Percentiles rank a stretch among this genome's conserved stretches.
Conservation (phyloP, 108 stramenopile species). For the Cyclotella choctawhatcheeana region DNA sequence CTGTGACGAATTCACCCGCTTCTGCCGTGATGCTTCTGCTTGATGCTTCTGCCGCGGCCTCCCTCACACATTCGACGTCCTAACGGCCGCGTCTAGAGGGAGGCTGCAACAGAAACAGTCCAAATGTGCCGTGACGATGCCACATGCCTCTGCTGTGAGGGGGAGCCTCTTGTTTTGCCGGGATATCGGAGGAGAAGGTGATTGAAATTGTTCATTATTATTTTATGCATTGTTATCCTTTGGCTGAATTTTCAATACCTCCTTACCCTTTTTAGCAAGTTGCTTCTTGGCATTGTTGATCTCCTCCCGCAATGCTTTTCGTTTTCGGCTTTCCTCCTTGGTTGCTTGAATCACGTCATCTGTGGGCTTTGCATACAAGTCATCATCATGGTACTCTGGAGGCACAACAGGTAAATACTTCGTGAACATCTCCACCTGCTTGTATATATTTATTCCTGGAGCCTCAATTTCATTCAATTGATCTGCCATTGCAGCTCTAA, state of each 20-base stretch:
- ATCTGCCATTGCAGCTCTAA: neutral
- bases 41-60: too few relatives aligned
- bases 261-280: neutral
- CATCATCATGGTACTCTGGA: neutral
- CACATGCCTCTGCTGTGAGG: too few relatives aligned
- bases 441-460: slow-evolving; percentile 18
- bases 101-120: too few relatives aligned
- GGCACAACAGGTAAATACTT: neutral
- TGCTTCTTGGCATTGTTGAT: slow-evolving; percentile 4
- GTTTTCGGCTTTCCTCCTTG: neutral
- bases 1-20: too few relatives aligned
- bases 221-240: too few relatives aligned
- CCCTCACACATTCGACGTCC: too few relatives aligned
- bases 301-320: neutral
- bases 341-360: neutral
- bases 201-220: too few relatives aligned
- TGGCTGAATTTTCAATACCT: neutral
- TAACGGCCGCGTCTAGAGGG: too few relatives aligned
- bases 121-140: too few relatives aligned
- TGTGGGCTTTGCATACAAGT: slow-evolving; percentile 3
- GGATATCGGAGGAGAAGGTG: too few relatives aligned
- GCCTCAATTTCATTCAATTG: neutral
- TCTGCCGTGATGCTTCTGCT: too few relatives aligned
- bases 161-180: too few relatives aligned
- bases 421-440: slow-evolving; percentile 9